A percentile compares a stretch with the other conserved stretches of the same genome.
These are phyloP conservation scores for Paulownia fortunei DNA, from an alignment of 257 asterid species.

Conservation along the genomic window DNA sequence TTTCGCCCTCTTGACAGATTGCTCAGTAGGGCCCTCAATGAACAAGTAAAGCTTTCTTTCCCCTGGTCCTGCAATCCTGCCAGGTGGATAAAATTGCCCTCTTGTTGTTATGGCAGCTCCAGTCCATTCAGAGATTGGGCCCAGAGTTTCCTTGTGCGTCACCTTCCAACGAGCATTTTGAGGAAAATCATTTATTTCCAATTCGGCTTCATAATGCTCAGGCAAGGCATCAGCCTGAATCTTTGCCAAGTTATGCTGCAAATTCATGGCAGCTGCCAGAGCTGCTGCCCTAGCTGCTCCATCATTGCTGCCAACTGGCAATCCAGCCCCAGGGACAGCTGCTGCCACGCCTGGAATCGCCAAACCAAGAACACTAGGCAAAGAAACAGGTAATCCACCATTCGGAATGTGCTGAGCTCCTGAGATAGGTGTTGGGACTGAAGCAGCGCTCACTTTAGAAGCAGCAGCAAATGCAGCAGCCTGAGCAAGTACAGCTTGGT, in stretches of 20 bases:
- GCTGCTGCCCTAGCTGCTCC: conserved; percentile 81
- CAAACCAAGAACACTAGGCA: conserved; percentile 53
- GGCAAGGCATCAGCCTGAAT: conserved; percentile 87
- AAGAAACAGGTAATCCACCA: conserved; percentile 55
- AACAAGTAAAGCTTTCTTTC: conserved; percentile 91
- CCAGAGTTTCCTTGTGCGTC: conserved; percentile 91
- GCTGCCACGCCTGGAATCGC: conserved; percentile 48
- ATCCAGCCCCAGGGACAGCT: conserved; percentile 45
- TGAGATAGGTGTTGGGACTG: conserved; percentile 47
- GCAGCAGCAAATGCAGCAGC: conserved; percentile 73
- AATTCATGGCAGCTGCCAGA: conserved; percentile 75
- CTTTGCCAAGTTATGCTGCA: conserved; percentile 89
- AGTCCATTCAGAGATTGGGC: conserved; percentile 94
- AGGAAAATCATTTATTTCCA: conserved; percentile 91
- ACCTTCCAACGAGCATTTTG: conserved; percentile 98
- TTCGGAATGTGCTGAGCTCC: conserved; percentile 46
- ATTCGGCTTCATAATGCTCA: conserved; percentile 84
- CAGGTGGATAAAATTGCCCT: conserved; percentile 79
- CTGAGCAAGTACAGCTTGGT: conserved; percentile 62
- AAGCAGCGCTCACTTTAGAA: conserved; percentile 47
- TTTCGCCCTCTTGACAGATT: conserved; percentile 90
- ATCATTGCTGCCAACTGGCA: conserved; percentile 52
- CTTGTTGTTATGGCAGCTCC: conserved; percentile 96
- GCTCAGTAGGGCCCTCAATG: conserved; percentile 93
- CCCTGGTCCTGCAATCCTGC: conserved; percentile 70